A percentile compares a stretch with the other conserved stretches of the same genome.
Evolutionary conservation across 2,329 filamentous ascomycete genomes (phyloP).

Genomic region (Anthostomella pinea): DNA sequence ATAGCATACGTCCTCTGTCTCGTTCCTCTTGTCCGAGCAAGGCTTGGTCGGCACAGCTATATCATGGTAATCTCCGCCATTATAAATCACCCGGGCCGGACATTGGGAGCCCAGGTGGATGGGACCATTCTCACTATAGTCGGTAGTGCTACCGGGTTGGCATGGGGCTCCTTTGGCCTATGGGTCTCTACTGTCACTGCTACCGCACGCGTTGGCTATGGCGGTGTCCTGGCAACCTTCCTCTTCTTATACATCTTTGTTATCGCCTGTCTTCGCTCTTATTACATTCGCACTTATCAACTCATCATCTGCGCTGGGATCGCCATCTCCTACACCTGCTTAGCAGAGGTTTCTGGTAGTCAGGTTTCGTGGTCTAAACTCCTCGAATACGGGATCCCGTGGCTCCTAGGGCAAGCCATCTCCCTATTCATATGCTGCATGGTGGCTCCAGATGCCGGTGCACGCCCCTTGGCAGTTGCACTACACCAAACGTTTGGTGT

Average conservation of each 20-base stretch:
- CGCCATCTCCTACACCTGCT: slow-evolving; percentile 50
- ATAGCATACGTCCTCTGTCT: slow-evolving; percentile 55
- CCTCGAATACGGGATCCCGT: slow-evolving; percentile 52
- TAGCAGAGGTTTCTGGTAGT: slow-evolving; percentile 45
- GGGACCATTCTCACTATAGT: slow-evolving; percentile 51
- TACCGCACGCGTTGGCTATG: slow-evolving; percentile 46
- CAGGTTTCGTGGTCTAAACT: slow-evolving; percentile 49
- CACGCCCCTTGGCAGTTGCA: slow-evolving; percentile 47
- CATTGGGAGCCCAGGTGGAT: slow-evolving; percentile 56
- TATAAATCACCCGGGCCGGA: slow-evolving; percentile 55
- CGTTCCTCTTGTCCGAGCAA: slow-evolving; percentile 44
- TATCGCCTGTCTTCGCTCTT: slow-evolving; percentile 52
- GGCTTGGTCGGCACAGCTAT: slow-evolving; percentile 53
- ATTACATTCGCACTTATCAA: slow-evolving; percentile 56
- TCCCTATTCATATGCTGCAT: slow-evolving; percentile 46
- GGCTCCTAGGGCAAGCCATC: slow-evolving; percentile 53
- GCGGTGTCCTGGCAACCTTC: slow-evolving; percentile 54
- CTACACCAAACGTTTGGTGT: slow-evolving; percentile 45
- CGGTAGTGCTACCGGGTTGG: slow-evolving; percentile 52
- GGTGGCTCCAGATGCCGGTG: slow-evolving; percentile 54
- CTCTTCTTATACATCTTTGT: slow-evolving; percentile 50
- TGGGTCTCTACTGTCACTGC: slow-evolving; percentile 51
- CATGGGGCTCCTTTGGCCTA: slow-evolving; percentile 53
- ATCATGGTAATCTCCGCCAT: slow-evolving; percentile 56
- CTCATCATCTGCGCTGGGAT: slow-evolving; percentile 53